These are phyloP conservation scores for Botrytis porri DNA, from an alignment of 2,329 filamentous ascomycete genomes.

Conservation along the genomic window DNA sequence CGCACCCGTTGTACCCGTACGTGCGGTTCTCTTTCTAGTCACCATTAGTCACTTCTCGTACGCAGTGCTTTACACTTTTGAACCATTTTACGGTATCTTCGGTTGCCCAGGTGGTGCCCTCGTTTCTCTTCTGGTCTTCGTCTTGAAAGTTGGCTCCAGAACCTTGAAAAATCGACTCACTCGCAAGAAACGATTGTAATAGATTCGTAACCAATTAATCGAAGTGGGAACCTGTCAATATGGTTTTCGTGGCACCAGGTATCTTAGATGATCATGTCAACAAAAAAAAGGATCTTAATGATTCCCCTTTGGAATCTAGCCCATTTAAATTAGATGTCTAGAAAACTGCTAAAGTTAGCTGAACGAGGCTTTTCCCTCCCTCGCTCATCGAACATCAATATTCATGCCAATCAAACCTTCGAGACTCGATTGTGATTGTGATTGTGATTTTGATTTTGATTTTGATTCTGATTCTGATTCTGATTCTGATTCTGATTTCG, in stretches of 20 bases:
- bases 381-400: neutral
- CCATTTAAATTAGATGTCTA: neutral
- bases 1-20: neutral
- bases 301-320: neutral
- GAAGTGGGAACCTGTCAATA: constrained; percentile 3
- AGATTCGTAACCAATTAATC: neutral
- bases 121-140: neutral
- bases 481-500: neutral
- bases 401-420: constrained; percentile 4
- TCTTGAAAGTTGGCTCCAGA: neutral
- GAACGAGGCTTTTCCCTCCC: neutral
- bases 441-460: neutral
- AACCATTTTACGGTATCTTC: neutral
- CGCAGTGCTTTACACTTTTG: neutral
- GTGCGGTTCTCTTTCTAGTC: neutral
- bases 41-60: neutral
- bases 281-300: neutral
- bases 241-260: constrained; percentile 3
- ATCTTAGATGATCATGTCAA: neutral
- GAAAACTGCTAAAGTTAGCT: neutral
- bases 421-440: neutral
- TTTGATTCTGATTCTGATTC: neutral
- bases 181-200: neutral
- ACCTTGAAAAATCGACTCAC: neutral
- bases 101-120: neutral